These are phyloP conservation scores for Paraurostyla sp. DNA, from an alignment of 73 alveolate genomes.

Conservation along the genomic window DNA sequence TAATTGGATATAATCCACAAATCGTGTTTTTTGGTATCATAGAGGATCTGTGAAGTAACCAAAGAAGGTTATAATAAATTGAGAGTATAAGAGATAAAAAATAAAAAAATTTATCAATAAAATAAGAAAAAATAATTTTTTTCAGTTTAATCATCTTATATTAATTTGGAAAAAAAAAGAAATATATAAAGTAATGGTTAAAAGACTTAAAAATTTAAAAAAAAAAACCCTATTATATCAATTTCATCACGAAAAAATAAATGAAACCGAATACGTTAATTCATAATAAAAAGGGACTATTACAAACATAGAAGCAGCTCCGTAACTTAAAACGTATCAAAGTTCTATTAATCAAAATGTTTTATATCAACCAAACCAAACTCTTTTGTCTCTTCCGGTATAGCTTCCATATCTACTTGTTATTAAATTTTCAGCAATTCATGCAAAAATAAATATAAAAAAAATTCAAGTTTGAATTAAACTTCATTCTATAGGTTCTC, in stretches of 20 bases:
- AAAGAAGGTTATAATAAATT: slow-evolving; percentile 24
- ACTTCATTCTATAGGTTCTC: slow-evolving; percentile 71
- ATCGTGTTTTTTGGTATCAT: background rate
- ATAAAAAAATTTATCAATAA: slow-evolving; percentile 6
- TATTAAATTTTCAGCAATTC: slow-evolving; percentile 53
- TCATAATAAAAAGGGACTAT: slow-evolving; percentile 63
- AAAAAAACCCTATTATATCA: slow-evolving; percentile 51
- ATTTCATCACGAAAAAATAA: slow-evolving; percentile 50
- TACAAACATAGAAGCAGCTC: slow-evolving; percentile 32
- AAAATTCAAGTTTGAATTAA: slow-evolving; percentile 52
- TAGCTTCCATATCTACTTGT: slow-evolving; percentile 53
- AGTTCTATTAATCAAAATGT: slow-evolving; percentile 45
- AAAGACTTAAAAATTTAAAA: slow-evolving; percentile 16
- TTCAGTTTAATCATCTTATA: slow-evolving; percentile 27
- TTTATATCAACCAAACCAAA: slow-evolving; percentile 58
- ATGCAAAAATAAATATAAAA: slow-evolving; percentile 57
- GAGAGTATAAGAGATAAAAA: slow-evolving; percentile 15
- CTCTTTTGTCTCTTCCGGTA: slow-evolving; percentile 67
- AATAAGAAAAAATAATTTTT: slow-evolving; percentile 6
- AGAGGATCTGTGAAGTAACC: slow-evolving; percentile 45
- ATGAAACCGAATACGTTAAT: slow-evolving; percentile 7
- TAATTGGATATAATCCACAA: slow-evolving; percentile 25
- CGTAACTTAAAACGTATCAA: slow-evolving; percentile 1
- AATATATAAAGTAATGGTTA: background rate
- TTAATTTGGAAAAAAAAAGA: slow-evolving; percentile 4